phyloP scores from a whole-genome alignment of 2,329 filamentous ascomycete species.

The Sporothrix curviconia region DNA sequence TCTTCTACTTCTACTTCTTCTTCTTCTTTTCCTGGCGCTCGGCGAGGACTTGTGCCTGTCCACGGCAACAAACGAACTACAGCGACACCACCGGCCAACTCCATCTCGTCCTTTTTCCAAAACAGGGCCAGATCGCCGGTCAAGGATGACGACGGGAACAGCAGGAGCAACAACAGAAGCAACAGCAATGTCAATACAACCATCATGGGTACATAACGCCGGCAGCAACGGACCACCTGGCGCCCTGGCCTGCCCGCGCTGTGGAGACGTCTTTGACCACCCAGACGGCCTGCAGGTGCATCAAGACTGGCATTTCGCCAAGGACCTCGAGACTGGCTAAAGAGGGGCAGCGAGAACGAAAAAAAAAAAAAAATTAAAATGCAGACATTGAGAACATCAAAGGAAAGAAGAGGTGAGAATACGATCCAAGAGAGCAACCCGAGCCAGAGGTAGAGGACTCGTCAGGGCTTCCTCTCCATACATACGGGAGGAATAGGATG shows the following conservation, averaged over 20 bases:
- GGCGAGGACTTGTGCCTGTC: not conserved
- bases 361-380: not conserved
- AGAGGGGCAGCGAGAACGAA: slow-evolving; percentile 50
- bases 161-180: not conserved
- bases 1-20: not conserved
- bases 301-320: slow-evolving; percentile 90
- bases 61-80: not conserved
- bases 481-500: not conserved
- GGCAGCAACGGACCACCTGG: not conserved
- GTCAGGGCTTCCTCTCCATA: not conserved
- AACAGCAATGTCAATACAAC: no score
- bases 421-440: not conserved
- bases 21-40: not conserved
- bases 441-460: not conserved
- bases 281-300: slow-evolving; percentile 64
- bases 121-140: not conserved
- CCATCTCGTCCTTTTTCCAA: slow-evolving; percentile 18
- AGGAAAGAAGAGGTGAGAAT: not conserved
- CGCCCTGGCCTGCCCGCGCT: slow-evolving; percentile 51
- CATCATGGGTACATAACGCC: no score
- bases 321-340: slow-evolving; percentile 58
- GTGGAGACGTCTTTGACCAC: slow-evolving; percentile 53
- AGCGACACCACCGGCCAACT: not conserved
- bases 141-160: not conserved
- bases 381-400: not conserved